Conservation (phyloP, 1,284 basidiomycete genomes). For the Takashimella koratensis region DNA sequence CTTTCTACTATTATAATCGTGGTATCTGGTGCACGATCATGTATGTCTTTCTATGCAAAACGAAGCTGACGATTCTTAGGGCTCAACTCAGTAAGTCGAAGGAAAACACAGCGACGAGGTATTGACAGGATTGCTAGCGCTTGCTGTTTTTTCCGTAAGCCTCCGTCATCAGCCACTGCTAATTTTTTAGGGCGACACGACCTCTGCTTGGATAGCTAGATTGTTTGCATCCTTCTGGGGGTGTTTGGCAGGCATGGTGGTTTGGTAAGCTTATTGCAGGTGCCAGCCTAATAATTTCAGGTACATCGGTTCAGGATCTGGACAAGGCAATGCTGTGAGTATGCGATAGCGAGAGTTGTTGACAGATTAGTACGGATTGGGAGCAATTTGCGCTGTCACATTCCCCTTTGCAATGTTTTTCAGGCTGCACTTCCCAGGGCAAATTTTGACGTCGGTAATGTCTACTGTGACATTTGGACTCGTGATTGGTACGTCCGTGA, state of each 20-base stretch:
- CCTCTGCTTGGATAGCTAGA: constrained; percentile 62
- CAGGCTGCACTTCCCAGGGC: constrained; percentile 69
- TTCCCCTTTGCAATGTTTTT: constrained; percentile 61
- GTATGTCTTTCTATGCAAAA: constrained; percentile 13
- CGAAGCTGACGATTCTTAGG: constrained; percentile 14
- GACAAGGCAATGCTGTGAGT: constrained; percentile 59
- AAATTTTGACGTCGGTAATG: constrained; percentile 67
- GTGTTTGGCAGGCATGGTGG: constrained; percentile 59
- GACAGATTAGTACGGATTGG: constrained; percentile 61
- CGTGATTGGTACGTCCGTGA: constrained; percentile 60
- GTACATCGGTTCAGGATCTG: constrained; percentile 68
- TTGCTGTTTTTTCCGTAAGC: constrained; percentile 30
- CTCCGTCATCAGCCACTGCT: constrained; percentile 50
- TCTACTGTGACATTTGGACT: constrained; percentile 67
- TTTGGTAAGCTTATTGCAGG: constrained; percentile 58
- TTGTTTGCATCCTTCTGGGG: constrained; percentile 67
- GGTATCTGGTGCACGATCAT: constrained; percentile 44
- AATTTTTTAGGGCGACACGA: constrained; percentile 71
- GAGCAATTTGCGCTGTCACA: constrained; percentile 63
- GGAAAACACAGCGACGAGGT: too few species aligned
- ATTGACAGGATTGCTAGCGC: too few species aligned
- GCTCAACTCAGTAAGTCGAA: constrained; percentile 30
- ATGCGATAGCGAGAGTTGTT: not conserved
- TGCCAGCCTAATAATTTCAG: constrained; percentile 49
- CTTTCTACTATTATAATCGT: constrained; percentile 45